Evolutionary conservation across 495 filamentous ascomycete species (phyloP), one percentile per base, ranked within the genome.

Genomic region (Talaromyces nanjingensis): DNA sequence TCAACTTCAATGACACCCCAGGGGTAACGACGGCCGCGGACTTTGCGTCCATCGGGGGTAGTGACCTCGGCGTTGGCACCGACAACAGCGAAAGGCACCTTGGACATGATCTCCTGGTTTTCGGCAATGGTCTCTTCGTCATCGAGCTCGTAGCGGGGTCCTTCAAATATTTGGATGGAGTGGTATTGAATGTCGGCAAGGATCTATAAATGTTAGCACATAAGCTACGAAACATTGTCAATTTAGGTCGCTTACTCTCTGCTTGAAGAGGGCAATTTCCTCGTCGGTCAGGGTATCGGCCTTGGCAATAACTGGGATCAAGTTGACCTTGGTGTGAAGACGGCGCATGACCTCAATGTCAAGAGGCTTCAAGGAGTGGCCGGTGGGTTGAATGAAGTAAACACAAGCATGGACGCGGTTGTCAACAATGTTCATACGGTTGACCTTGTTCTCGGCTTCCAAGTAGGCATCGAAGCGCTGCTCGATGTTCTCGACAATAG

Each of bases 31-130:
- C 94, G 94, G 65, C 94, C 94, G 71, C 96, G 92, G 67, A 97
- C 92, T 76, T 92, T 92, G 70, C 94, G 93, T 60, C 96, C 96
- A 74, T 98, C 94, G 57, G 90, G 82, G 65, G 88, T 92, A 63
- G 85, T 87, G 67, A 98, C 90, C 77, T 98, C 96, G 66, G 86
- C 84, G 76, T 96, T 97, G 69, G 93, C 92, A 81, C 94, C 94
- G 64, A 98, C 94, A 64, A 98, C 92, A 54, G 94, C 94, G 73
- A 98, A 98, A 20, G 94, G 94, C 42, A 98, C 93, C 83, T 98
- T 98, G 68, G 96, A 97, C 92, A 98, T 92, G 76, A 98, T 98
- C 82, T 98, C 94, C 78, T 93, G 92, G 86, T 98, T 98, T 82
- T 98, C 94, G 7, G 94, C 94, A 76, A 98, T 97, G 33, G 94